Evolutionary conservation across 75 land plant genomes (phyloP), one percentile per base, ranked within the genome.

Genomic region (Cupressus sempervirens): DNA sequence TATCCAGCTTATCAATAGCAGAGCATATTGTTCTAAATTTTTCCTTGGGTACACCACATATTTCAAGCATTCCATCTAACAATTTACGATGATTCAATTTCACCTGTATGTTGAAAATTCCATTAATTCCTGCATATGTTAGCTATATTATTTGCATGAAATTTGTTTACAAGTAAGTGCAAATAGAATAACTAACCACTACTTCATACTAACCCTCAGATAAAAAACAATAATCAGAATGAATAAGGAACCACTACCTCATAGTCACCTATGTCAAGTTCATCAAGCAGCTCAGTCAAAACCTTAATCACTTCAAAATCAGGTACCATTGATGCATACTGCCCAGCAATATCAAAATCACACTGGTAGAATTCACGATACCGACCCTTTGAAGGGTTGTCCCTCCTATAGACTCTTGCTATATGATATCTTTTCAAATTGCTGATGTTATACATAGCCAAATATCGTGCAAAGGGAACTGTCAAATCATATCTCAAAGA

Each of bases 271-370:
- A 96, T 93, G 40, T 91, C 81, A 16, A 96, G 90, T 82, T 92
- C 93, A 87, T 96, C 90, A 23, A 96, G 94, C 41, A 96, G 43
- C 86, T 94, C 95, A 35, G 94, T 91, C 91, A 94, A 86, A 20
- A 93, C 88, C 80, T 92, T 91, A 7, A 96, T 62, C 40, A 96
- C 93, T 90, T 96, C 98, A 86, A 91, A 92, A 84, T 96, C 98
- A 82, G 95, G 92, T 35, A 91, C 93, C 98, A 96, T 96, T n/a
- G 45, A 53, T 76, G 88, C 90, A 86, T 90, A 90, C 50, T 95
- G 89, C 29, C 98, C 98, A 89, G 98, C 98, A 82, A 96, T 94
- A 82, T 96, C 98, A 86, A 96, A 94, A 81, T 96, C 98, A 90
- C 98, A 96, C 84, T 96, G 98, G 86, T 94, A 96, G 84, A 96